phyloP scores from a whole-genome alignment of 352 stramenopile species.

The Nothophytophthora sp. region DNA sequence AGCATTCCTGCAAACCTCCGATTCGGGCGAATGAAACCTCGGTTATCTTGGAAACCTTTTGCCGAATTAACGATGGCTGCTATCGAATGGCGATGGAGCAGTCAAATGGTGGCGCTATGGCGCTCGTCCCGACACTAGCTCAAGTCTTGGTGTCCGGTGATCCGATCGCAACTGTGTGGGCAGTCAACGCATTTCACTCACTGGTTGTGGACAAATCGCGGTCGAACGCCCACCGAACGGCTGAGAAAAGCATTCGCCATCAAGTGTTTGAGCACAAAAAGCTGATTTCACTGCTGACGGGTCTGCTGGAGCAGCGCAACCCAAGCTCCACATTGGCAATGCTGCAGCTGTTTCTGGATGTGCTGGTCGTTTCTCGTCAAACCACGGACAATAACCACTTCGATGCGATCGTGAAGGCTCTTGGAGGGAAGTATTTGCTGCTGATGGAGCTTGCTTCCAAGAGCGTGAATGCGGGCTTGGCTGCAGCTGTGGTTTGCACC shows the following conservation, averaged over 20 bases:
- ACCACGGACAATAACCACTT: conserved; percentile 83
- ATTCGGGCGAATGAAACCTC: conserved; percentile 66
- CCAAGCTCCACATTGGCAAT: conserved; percentile 52
- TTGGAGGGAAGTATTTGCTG: conserved; percentile 47
- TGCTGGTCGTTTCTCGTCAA: conserved; percentile 53
- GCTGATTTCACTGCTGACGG: conserved; percentile 54
- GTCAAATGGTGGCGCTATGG: conserved; percentile 40
- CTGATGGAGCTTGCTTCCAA: conserved; percentile 57
- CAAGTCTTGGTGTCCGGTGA: conserved; percentile 58
- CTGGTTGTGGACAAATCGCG: conserved; percentile 54
- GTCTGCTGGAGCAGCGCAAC: conserved; percentile 50
- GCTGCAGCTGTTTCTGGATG: conserved; percentile 67
- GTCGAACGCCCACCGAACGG: conserved; percentile 33
- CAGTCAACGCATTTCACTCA: conserved; percentile 64
- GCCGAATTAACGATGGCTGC: conserved; percentile 68
- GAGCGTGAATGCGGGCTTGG: conserved; percentile 52
- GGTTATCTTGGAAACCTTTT: conserved; percentile 73
- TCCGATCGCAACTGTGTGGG: conserved; percentile 55
- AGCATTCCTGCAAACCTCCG: conserved; percentile 64
- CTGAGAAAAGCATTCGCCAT: conserved; percentile 58
- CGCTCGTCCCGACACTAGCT: conserved; percentile 38
- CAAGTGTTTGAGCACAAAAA: conserved; percentile 71
- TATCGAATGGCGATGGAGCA: conserved; percentile 63
- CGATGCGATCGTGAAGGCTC: conserved; percentile 61
- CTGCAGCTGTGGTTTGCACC: conserved; percentile 54